These are phyloP conservation scores for Entrophospora sp. DNA, from an alignment of 192 early-diverging fungal species.

Conservation along the genomic window DNA sequence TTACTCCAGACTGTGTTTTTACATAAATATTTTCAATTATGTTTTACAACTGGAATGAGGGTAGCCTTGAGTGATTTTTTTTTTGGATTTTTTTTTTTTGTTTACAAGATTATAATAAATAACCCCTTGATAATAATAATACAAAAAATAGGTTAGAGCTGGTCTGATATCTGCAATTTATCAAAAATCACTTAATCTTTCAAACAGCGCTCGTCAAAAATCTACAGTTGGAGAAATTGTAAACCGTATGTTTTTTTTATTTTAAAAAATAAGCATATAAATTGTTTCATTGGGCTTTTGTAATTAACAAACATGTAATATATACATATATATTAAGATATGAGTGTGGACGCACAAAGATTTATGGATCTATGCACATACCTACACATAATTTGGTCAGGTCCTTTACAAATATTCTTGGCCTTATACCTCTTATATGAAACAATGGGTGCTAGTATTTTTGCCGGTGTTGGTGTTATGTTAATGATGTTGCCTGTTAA, in stretches of 20 bases:
- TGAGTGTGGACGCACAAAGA: conserved; percentile 58
- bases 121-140: background rate
- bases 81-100: background rate
- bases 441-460: conserved; percentile 71
- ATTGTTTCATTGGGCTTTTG: background rate
- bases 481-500: conserved; percentile 76
- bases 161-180: conserved; percentile 78
- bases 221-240: conserved; percentile 59
- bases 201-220: conserved; percentile 65
- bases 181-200: conserved; percentile 72
- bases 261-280: background rate
- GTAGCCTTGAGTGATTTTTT: background rate
- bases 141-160: conserved; percentile 39
- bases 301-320: background rate
- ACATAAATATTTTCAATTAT: conserved; percentile 85
- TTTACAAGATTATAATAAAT: background rate
- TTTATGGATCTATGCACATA: conserved; percentile 60
- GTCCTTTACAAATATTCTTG: conserved; percentile 68
- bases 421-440: conserved; percentile 70
- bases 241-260: conserved; percentile 23
- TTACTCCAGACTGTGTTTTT: conserved; percentile 68
- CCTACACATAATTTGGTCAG: conserved; percentile 65
- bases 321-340: conserved; percentile 19
- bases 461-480: conserved; percentile 81
- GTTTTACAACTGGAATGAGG: conserved; percentile 68